A percentile compares a stretch with the other conserved stretches of the same genome.
phyloP scores from a whole-genome alignment of 495 filamentous ascomycete species.

The Annulohypoxylon moriforme region DNA sequence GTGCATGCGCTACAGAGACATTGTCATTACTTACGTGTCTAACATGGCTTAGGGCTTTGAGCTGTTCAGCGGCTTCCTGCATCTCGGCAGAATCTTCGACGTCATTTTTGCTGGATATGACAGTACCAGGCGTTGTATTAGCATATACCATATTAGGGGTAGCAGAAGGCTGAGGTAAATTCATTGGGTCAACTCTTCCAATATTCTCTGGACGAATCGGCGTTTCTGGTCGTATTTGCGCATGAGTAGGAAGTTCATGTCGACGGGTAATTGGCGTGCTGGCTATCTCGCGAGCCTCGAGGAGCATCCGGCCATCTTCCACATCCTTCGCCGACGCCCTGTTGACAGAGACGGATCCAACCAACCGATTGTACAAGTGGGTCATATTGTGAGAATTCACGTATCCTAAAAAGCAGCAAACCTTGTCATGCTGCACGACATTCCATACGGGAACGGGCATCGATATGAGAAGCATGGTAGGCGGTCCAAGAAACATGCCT shows the following conservation, averaged over 20 bases:
- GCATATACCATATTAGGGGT: slow-evolving; percentile 38
- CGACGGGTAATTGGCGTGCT: slow-evolving; percentile 47
- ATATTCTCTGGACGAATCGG: slow-evolving; percentile 47
- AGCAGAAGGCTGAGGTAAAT: slow-evolving; percentile 31
- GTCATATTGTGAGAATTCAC: slow-evolving; percentile 69
- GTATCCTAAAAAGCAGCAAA: slow-evolving; percentile 66
- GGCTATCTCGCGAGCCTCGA: slow-evolving; percentile 56
- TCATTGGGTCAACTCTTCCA: slow-evolving; percentile 40
- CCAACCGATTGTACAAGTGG: slow-evolving; percentile 64
- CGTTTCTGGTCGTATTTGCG: slow-evolving; percentile 49
- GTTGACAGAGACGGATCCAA: slow-evolving; percentile 54
- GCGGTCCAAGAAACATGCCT: slow-evolving; percentile 68
- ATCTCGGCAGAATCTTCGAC: slow-evolving; percentile 69
- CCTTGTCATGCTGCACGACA: slow-evolving; percentile 66
- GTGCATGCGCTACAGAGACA: slow-evolving; percentile 39
- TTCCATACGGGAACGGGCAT: slow-evolving; percentile 68
- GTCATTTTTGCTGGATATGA: slow-evolving; percentile 56
- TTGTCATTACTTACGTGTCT: slow-evolving; percentile 60
- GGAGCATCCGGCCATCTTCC: slow-evolving; percentile 61
- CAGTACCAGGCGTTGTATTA: slow-evolving; percentile 36
- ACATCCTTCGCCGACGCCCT: slow-evolving; percentile 57
- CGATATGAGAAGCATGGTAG: slow-evolving; percentile 66
- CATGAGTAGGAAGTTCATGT: slow-evolving; percentile 40
- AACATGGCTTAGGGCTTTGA: slow-evolving; percentile 68
- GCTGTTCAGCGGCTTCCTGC: slow-evolving; percentile 68